A percentile compares a stretch with the other conserved stretches of the same genome.
Conservation (phyloP, 805 yeast species). For the Hanseniaspora lachancei region DNA sequence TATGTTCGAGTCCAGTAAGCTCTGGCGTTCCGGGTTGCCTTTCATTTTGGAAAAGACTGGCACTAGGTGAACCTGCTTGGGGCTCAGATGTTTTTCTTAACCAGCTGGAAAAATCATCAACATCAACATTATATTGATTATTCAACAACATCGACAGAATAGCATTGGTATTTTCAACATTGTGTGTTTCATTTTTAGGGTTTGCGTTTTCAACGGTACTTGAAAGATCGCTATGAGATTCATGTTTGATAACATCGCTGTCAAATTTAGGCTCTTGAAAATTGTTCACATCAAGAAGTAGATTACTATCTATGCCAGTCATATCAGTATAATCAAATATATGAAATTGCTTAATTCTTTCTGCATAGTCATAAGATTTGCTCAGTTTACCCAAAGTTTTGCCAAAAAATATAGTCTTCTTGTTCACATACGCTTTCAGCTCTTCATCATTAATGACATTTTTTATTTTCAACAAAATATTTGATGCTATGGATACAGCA, state of each 20-base stretch:
- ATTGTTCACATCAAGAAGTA: background rate
- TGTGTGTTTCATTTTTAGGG: background rate
- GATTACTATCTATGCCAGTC: background rate
- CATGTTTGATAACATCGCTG: background rate
- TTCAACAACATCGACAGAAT: constrained; percentile 10
- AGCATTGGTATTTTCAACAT: background rate
- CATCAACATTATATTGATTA: constrained; percentile 12
- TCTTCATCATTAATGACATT: background rate
- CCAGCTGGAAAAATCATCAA: constrained; percentile 10
- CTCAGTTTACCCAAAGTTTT: constrained; percentile 17
- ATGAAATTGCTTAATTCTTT: background rate
- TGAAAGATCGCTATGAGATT: background rate
- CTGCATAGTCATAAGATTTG: constrained; percentile 7
- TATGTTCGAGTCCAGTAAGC: background rate
- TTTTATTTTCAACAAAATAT: constrained; percentile 21
- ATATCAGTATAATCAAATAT: background rate
- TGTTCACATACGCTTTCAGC: constrained; percentile 2
- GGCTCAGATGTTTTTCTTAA: constrained; percentile 1
- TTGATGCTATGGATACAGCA: constrained; percentile 25
- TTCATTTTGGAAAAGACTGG: background rate
- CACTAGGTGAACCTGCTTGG: background rate
- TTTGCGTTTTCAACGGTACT: background rate
- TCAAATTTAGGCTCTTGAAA: background rate
- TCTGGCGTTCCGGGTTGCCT: background rate
- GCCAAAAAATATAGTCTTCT: constrained; percentile 20